Base-by-base conservation (phyloP, 2,329 filamentous ascomycete species). In the Aspergillus transmontanensis region DNA sequence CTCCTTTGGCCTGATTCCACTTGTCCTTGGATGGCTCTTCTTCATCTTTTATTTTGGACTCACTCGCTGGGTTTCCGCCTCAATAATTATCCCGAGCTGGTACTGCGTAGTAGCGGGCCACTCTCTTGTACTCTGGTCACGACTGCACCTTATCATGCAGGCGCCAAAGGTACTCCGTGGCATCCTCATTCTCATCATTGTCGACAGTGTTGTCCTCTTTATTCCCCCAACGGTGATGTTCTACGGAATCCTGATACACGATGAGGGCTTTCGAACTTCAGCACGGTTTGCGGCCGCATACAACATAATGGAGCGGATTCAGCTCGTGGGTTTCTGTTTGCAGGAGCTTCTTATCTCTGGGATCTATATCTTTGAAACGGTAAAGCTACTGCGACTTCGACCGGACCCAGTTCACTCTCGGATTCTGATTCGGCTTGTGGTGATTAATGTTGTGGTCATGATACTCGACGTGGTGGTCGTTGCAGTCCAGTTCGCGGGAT, bases 271-370 rank as follows among this genome's bases (percentile, higher is more conserved):
- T 7, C 39, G 58, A 0, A n/a, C 26, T 3, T 21, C n/a, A 4
- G 26, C 26, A 3, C 21, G 14, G 3, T 63, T 63, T 36, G 12
- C 51, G 4, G 10, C 3, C 5, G 76, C 70, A 4, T 80, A 78
- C 66, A 71, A 75, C 26, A 63, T 79, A 26, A 75, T 82, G 70
- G 84, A 86, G 64, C 81, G 81, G 66, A 74, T 85, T 12, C 83
- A 86, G 68, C 78, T 85, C 59, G 80, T 81, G 3, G 73, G 81
- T n/a, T 85, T 86, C 68, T 84, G 81, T 62, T 51, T 84, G 14
- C 84, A 86, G 67, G 84, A 86, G 61, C 73, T 79, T 50, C 74
- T 84, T 50, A 78, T 86, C 34, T 84, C 83, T 0, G 71, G 74
- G 0, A 72, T 84, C 21, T 86, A 84, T 69, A 83, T 86, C 45